These are phyloP conservation scores for Penicillium rolfsii DNA, from an alignment of 2,329 filamentous ascomycete genomes.

Conservation along the genomic window DNA sequence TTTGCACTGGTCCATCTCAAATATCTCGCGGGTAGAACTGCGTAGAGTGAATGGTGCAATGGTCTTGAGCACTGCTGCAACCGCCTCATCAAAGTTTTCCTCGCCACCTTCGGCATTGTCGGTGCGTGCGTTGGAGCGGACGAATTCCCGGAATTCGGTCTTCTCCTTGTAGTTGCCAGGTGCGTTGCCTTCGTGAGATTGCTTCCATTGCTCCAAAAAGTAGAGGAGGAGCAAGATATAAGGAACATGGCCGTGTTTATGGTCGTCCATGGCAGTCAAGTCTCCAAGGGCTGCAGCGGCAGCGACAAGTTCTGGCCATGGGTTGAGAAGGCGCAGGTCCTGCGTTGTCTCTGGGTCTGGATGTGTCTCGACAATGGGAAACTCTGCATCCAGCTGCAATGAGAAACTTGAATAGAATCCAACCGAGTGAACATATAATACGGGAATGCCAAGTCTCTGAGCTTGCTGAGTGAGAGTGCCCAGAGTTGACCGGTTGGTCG, in stretches of 20 bases:
- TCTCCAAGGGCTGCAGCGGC: slow-evolving; percentile 68
- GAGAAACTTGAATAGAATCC: slow-evolving; percentile 92
- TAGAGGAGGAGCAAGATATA: slow-evolving; percentile 82
- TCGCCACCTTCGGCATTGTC: slow-evolving; percentile 83
- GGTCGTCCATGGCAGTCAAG: slow-evolving; percentile 70
- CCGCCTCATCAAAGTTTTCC: slow-evolving; percentile 95
- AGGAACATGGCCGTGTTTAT: slow-evolving; percentile 89
- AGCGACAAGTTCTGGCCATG: slow-evolving; percentile 78
- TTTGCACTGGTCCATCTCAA: slow-evolving; percentile 68
- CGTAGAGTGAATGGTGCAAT: slow-evolving; percentile 70
- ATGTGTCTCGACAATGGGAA: slow-evolving; percentile 94
- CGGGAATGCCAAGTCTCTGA: slow-evolving; percentile 65
- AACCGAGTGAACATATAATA: slow-evolving; percentile 82
- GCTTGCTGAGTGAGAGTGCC: slow-evolving; percentile 55
- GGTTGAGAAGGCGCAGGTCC: slow-evolving; percentile 79
- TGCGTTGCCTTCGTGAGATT: slow-evolving; percentile 64
- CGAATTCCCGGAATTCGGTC: slow-evolving; percentile 72
- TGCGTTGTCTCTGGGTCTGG: slow-evolving; percentile 82
- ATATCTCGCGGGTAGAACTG: slow-evolving; percentile 73
- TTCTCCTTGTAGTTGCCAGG: slow-evolving; percentile 85
- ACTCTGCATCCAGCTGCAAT: slow-evolving; percentile 74
- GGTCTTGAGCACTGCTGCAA: slow-evolving; percentile 84
- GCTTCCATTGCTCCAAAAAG: slow-evolving; percentile 81
- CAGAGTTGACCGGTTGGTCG: slow-evolving; percentile 59
- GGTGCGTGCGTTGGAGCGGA: slow-evolving; percentile 69